Evolutionary conservation across 768 basidiomycete genomes (phyloP).

Genomic region (Russula compacta): DNA sequence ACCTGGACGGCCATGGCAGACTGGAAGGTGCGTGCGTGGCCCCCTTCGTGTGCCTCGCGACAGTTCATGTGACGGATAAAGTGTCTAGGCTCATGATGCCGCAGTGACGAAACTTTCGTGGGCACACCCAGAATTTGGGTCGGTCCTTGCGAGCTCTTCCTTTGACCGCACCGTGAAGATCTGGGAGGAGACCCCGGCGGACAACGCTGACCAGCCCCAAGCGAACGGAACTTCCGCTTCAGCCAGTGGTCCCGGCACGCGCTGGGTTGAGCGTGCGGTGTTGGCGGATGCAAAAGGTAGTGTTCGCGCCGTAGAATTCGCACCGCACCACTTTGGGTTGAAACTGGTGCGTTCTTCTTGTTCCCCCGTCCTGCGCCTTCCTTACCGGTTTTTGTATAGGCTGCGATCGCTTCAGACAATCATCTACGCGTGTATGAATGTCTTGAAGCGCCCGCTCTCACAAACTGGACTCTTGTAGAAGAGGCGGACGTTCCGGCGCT

Average conservation of each 20-base stretch:
- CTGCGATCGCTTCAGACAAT: conserved; percentile 83
- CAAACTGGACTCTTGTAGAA: conserved; percentile 67
- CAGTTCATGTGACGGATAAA: neutral
- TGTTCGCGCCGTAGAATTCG: conserved; percentile 79
- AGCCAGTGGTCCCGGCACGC: conserved; percentile 21
- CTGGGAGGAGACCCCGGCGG: conserved; percentile 61
- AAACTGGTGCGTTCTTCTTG: conserved; percentile 49
- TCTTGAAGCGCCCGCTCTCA: conserved; percentile 60
- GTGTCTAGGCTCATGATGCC: conserved; percentile 81
- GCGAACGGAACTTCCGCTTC: conserved; percentile 22
- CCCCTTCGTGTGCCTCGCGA: neutral
- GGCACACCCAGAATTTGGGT: conserved; percentile 91
- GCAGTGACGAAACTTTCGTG: conserved; percentile 76
- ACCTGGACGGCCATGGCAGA: conserved; percentile 77
- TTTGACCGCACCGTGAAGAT: conserved; percentile 91
- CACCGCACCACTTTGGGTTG: conserved; percentile 79
- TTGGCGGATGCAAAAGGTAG: conserved; percentile 81
- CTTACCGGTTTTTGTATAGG: conserved; percentile 37
- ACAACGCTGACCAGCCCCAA: conserved; percentile 24
- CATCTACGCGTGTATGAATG: conserved; percentile 86
- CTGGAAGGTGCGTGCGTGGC: conserved; percentile 62
- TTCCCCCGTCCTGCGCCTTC: neutral
- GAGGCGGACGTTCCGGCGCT: conserved; percentile 66
- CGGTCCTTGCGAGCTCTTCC: conserved; percentile 75
- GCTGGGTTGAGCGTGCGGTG: conserved; percentile 69